These are phyloP conservation scores for Colletotrichum scovillei DNA, from an alignment of 2,329 filamentous ascomycete genomes.

Conservation along the genomic window DNA sequence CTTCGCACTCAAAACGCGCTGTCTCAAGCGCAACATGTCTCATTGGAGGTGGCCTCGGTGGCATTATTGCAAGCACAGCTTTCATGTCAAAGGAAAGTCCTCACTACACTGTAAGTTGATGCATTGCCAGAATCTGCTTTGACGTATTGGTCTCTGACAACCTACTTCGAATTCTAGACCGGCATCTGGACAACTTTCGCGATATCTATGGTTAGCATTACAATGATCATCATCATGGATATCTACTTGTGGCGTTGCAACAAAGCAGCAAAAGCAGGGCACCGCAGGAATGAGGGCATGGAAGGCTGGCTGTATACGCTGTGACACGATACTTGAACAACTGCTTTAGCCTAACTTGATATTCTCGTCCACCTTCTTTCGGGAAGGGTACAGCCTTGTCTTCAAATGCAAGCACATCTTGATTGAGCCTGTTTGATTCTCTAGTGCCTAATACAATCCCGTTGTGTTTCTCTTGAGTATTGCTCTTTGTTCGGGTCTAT, in stretches of 20 bases:
- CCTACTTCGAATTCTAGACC: neutral
- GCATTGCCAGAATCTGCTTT: neutral
- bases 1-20: neutral
- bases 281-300: neutral
- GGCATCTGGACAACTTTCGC: neutral
- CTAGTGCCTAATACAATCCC: too few species aligned
- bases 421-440: too few species aligned
- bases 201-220: neutral
- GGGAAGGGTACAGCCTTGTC: neutral
- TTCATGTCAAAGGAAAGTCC: neutral
- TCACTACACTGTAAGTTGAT: neutral
- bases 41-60: neutral
- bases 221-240: neutral
- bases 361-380: neutral
- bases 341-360: neutral
- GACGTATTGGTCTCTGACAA: neutral
- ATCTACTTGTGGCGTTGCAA: neutral
- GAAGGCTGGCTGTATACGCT: neutral
- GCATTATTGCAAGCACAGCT: neutral
- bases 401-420: too few species aligned
- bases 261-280: neutral
- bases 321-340: neutral
- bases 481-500: too few species aligned
- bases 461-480: too few species aligned
- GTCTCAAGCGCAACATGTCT: neutral